Conservation (phyloP, 2,329 filamentous ascomycete species). For the Cercospora sp. region DNA sequence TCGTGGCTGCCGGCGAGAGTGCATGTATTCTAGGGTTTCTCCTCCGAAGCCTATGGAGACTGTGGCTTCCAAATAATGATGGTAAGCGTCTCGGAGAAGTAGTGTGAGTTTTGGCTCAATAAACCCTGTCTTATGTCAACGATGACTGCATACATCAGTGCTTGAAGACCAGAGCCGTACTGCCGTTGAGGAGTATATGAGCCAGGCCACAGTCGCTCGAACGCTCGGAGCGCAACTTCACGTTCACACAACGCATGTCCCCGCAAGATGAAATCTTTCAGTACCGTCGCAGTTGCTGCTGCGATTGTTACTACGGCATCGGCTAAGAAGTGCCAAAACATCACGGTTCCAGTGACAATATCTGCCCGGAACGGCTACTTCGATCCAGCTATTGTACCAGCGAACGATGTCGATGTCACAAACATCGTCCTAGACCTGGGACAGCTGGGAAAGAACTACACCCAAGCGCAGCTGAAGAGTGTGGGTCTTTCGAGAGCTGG, state of each 20-base stretch:
- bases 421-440: slow-evolving; percentile 56
- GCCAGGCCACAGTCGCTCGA: neutral
- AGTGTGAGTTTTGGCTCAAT: neutral
- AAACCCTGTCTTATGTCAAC: slow-evolving; percentile 1
- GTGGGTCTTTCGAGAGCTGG: slow-evolving; percentile 32
- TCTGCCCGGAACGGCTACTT: slow-evolving; percentile 57
- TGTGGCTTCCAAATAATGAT: slow-evolving; percentile 1
- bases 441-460: slow-evolving; percentile 54
- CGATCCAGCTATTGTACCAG: slow-evolving; percentile 45
- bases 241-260: neutral
- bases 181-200: neutral
- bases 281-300: slow-evolving; percentile 27
- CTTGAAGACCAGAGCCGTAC: neutral
- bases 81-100: neutral
- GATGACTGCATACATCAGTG: slow-evolving; percentile 1
- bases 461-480: slow-evolving; percentile 47
- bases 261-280: slow-evolving; percentile 30
- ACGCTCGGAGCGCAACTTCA: neutral
- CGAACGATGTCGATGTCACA: slow-evolving; percentile 58
- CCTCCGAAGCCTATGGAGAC: neutral
- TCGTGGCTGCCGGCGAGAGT: neutral
- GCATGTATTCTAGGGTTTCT: neutral
- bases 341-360: slow-evolving; percentile 59
- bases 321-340: slow-evolving; percentile 47
- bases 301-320: slow-evolving; percentile 29